A percentile compares a stretch with the other conserved stretches of the same genome.
Evolutionary conservation across 108 stramenopile genomes (phyloP).

Genomic region (Cyclostephanos invisitatus): DNA sequence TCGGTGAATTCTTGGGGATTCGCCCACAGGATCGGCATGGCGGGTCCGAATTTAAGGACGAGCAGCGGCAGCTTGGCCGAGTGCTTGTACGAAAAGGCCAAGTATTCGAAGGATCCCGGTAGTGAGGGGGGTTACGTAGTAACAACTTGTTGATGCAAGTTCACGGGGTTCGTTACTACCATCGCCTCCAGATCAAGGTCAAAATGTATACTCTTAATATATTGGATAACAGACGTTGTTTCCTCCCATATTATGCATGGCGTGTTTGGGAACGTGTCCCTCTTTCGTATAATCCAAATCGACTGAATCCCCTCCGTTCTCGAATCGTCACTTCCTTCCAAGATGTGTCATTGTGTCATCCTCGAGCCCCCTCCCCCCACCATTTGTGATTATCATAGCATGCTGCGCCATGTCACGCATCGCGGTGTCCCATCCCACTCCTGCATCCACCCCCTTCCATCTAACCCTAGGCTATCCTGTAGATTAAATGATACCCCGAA

Average conservation of each 20-base stretch:
- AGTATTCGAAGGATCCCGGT: constrained; percentile 22
- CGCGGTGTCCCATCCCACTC: background rate
- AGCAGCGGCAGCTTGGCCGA: constrained; percentile 31
- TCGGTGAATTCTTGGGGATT: constrained; percentile 40
- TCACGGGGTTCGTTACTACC: too few species aligned
- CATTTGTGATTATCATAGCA: background rate
- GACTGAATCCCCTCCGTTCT: background rate
- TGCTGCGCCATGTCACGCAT: background rate
- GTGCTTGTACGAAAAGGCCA: constrained; percentile 27
- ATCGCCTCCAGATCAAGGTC: background rate
- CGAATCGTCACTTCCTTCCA: background rate
- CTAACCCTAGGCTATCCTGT: constrained; percentile 72
- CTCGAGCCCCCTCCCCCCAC: background rate
- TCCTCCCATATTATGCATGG: background rate
- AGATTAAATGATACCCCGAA: constrained; percentile 95
- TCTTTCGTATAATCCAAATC: background rate
- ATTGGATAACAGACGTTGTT: background rate
- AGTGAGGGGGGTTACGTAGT: constrained; percentile 16
- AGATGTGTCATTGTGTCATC: background rate
- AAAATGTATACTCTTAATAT: background rate
- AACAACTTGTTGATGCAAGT: background rate
- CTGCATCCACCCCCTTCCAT: background rate
- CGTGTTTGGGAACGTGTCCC: background rate
- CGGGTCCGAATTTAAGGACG: constrained; percentile 25
- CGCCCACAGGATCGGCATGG: constrained; percentile 24